Evolutionary conservation across 106 monocot genomes (phyloP).

Genomic region (Dendrobium catenatum): DNA sequence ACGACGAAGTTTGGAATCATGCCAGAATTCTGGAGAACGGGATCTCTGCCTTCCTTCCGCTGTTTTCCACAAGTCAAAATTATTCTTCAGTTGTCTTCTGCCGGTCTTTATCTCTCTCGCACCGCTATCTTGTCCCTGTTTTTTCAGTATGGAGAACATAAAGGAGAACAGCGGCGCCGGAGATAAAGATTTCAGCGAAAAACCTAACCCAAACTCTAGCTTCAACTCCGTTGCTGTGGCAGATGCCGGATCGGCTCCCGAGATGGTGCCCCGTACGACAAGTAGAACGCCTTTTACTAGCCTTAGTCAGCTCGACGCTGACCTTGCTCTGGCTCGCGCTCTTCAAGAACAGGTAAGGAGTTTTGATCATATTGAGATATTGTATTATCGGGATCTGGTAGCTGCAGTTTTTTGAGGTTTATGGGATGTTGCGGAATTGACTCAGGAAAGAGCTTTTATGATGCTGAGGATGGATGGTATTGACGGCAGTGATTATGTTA

Average conservation of each 20-base stretch:
- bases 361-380: not conserved
- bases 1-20: not conserved
- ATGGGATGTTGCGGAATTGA: not conserved
- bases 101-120: not conserved
- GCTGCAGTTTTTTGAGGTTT: not conserved
- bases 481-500: constrained; percentile 27
- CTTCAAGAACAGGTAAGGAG: constrained; percentile 80
- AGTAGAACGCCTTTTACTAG: constrained; percentile 75
- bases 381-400: not conserved
- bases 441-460: constrained; percentile 94
- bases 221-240: constrained; percentile 4
- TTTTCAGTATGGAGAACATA: constrained; percentile 21
- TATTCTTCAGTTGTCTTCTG: not conserved
- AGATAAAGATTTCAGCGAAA: constrained; percentile 6
- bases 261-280: not conserved
- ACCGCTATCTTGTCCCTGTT: not conserved
- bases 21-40: not conserved
- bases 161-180: constrained; percentile 30
- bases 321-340: constrained; percentile 83
- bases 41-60: not conserved
- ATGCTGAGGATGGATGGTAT: constrained; percentile 60
- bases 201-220: constrained; percentile 21
- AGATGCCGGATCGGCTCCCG: constrained; percentile 5
- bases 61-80: not conserved
- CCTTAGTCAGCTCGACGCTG: constrained; percentile 89